Percentiles rank a stretch among this genome's conserved stretches.
These are phyloP conservation scores for Penicillium mononematosum DNA, from an alignment of 495 filamentous ascomycete species.

Conservation along the genomic window DNA sequence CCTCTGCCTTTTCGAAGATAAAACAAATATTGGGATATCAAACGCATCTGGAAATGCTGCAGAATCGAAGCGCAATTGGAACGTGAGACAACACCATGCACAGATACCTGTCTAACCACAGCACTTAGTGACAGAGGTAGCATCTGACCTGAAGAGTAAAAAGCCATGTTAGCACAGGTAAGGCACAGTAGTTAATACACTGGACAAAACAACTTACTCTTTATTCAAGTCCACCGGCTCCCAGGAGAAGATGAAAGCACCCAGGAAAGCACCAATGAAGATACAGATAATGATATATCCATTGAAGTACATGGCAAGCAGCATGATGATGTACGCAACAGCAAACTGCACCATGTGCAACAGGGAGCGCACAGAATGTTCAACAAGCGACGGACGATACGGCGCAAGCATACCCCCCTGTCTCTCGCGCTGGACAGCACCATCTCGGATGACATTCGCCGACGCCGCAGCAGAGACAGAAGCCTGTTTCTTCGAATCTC, in stretches of 20 bases:
- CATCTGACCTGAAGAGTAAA: slow-evolving; percentile 1
- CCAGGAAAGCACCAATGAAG: slow-evolving; percentile 61
- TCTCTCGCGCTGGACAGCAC: not conserved
- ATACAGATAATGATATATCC: slow-evolving; percentile 63
- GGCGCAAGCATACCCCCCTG: slow-evolving; percentile 2
- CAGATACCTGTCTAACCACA: not conserved
- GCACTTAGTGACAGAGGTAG: slow-evolving; percentile 7
- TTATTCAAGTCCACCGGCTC: slow-evolving; percentile 30
- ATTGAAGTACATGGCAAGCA: slow-evolving; percentile 68
- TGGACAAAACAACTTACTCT: slow-evolving; percentile 15
- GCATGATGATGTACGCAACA: slow-evolving; percentile 69
- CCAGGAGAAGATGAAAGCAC: slow-evolving; percentile 60
- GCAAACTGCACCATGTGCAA: slow-evolving; percentile 68
- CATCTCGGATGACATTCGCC: not conserved
- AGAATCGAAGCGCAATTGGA: not conserved
- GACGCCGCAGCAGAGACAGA: not conserved
- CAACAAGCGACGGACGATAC: slow-evolving; percentile 50
- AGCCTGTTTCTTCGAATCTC: not conserved
- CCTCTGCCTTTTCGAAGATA: not conserved
- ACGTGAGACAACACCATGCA: not conserved
- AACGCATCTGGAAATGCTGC: not conserved
- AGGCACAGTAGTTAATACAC: not conserved
- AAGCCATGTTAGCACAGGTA: not conserved
- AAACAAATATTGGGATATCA: not conserved
- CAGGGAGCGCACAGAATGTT: slow-evolving; percentile 61